Percentiles rank a stretch among this genome's conserved stretches.
Conservation (phyloP, 2,329 filamentous ascomycete genomes). For the Arthrobotrys megalospora region DNA sequence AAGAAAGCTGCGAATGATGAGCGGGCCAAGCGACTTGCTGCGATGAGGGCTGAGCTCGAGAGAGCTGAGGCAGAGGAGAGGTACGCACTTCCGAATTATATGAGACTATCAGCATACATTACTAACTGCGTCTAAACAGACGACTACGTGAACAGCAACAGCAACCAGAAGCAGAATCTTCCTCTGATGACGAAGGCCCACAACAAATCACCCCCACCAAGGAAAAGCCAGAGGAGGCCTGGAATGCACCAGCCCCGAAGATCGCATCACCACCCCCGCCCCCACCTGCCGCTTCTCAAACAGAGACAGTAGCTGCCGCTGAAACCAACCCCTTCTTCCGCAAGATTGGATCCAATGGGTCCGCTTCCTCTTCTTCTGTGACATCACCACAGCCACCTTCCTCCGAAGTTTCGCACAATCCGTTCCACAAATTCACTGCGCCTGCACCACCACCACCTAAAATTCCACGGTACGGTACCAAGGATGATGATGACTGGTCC, state of each 20-base stretch:
- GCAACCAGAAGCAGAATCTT: conserved; percentile 77
- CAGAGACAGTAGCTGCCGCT: conserved; percentile 70
- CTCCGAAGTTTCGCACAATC: conserved; percentile 74
- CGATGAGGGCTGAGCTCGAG: conserved; percentile 91
- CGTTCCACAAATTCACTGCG: conserved; percentile 69
- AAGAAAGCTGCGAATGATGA: conserved; percentile 92
- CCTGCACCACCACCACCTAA: conserved; percentile 59
- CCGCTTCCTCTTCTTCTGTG: conserved; percentile 64
- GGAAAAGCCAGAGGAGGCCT: conserved; percentile 71
- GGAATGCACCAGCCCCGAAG: conserved; percentile 60
- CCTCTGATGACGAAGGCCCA: conserved; percentile 84
- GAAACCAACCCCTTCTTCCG: conserved; percentile 98
- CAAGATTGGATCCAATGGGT: conserved; percentile 73
- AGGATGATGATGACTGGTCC: conserved; percentile 84
- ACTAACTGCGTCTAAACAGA: conserved; percentile 59
- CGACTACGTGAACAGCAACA: conserved; percentile 81
- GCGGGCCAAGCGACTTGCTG: conserved; percentile 85
- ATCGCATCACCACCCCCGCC: conserved; percentile 63
- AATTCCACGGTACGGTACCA: conserved; percentile 70
- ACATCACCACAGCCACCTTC: conserved; percentile 72
- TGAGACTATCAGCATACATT: not conserved
- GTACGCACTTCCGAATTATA: conserved; percentile 21
- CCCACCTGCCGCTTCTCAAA: conserved; percentile 71
- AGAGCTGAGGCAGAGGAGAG: conserved; percentile 83
- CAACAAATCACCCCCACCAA: conserved; percentile 75